Conservation (phyloP, 2,329 filamentous ascomycete species). For the Exophiala alcalophila region DNA sequence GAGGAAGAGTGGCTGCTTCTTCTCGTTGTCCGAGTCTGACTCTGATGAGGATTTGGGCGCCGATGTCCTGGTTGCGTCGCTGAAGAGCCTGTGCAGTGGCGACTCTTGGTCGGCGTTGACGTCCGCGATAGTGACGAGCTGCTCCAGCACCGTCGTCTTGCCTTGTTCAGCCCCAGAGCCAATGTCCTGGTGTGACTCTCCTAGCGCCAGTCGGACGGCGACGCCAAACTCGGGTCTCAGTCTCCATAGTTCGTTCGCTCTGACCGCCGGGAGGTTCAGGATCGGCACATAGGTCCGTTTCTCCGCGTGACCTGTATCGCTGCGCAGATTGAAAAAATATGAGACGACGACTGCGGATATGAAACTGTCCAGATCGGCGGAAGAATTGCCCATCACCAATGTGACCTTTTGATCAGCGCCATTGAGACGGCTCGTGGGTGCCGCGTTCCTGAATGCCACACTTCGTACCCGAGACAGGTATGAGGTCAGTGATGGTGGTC, state of each 20-base stretch:
- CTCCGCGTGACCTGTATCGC: constrained; percentile 21
- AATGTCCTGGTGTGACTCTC: constrained; percentile 41
- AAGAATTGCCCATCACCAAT: constrained; percentile 45
- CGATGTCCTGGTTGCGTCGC: too few species aligned
- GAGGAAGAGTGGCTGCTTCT: constrained; percentile 32
- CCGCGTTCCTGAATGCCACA: background rate
- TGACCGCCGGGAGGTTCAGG: constrained; percentile 53
- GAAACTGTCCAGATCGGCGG: constrained; percentile 62
- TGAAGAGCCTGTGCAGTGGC: constrained; percentile 9
- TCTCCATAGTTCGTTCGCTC: constrained; percentile 47
- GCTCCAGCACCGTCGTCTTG: constrained; percentile 29
- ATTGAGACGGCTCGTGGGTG: background rate
- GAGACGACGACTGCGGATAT: constrained; percentile 60
- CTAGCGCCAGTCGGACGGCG: constrained; percentile 50
- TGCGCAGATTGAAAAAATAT: constrained; percentile 50
- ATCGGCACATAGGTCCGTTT: constrained; percentile 53
- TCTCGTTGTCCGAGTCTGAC: background rate
- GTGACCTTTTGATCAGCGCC: background rate
- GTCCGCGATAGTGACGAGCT: constrained; percentile 43
- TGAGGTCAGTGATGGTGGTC: background rate
- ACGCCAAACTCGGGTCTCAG: constrained; percentile 59
- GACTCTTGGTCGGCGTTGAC: constrained; percentile 30
- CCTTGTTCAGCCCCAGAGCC: constrained; percentile 27
- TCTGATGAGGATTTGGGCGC: background rate
- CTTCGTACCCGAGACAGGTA: constrained; percentile 5